Percentiles rank a stretch among this genome's conserved stretches.
Conservation (phyloP, 176 grass and related monocot species). For the Rhipidocladum racemiflorum region DNA sequence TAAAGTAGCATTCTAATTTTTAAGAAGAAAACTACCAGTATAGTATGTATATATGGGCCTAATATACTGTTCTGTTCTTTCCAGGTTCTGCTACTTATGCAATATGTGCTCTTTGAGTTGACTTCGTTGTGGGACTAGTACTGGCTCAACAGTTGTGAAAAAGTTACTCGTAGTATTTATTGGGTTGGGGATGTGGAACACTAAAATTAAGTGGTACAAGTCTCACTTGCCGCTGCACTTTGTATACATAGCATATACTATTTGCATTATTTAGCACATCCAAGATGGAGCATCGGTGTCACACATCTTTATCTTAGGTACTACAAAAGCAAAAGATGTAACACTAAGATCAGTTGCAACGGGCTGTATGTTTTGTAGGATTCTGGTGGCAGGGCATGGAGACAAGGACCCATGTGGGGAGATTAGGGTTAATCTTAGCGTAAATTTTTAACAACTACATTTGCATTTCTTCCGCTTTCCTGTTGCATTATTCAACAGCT, state of each 20-base stretch:
- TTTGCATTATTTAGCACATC: slow-evolving; percentile 12
- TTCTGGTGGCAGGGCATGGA: slow-evolving; percentile 3
- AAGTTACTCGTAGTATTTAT: background rate
- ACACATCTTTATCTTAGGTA: slow-evolving; percentile 2
- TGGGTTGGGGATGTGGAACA: background rate
- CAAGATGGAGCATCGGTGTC: background rate
- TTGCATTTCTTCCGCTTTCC: slow-evolving; percentile 10
- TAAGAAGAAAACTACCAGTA: too few species aligned
- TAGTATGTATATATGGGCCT: too few species aligned
- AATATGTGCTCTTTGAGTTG: too few species aligned
- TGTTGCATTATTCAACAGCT: slow-evolving; percentile 12
- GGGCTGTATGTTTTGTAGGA: background rate
- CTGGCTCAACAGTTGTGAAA: slow-evolving; percentile 4
- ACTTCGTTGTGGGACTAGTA: too few species aligned
- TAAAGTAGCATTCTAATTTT: too few species aligned
- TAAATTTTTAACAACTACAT: slow-evolving; percentile 1
- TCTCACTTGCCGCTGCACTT: background rate
- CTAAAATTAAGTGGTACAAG: background rate
- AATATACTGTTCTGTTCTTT: too few species aligned
- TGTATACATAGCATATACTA: background rate
- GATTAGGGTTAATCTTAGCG: background rate
- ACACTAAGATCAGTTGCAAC: slow-evolving; percentile 11
- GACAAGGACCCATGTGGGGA: background rate
- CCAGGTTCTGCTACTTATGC: too few species aligned
- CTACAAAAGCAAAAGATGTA: background rate